These are phyloP conservation scores for Metroxylon sagu DNA, from an alignment of 176 grass and related monocot species.

Conservation along the genomic window DNA sequence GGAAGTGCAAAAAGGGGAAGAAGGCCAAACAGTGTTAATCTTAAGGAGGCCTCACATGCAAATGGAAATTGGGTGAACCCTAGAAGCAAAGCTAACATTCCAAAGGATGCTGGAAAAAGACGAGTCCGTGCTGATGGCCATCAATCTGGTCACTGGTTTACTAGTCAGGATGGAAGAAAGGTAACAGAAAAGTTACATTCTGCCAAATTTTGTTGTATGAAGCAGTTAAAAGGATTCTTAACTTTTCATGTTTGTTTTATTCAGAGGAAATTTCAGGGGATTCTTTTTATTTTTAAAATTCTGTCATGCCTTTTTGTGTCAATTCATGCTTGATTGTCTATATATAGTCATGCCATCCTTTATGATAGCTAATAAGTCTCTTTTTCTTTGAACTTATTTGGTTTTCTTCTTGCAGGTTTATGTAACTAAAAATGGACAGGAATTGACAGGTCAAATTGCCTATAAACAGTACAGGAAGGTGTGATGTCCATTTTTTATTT, in stretches of 20 bases:
- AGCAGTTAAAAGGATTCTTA: not conserved
- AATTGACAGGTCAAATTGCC: conserved; percentile 52
- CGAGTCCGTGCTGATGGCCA: conserved; percentile 43
- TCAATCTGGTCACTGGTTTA: conserved; percentile 81
- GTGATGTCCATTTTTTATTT: not conserved
- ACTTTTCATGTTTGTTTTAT: not conserved
- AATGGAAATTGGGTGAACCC: conserved; percentile 18
- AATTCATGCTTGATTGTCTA: not conserved
- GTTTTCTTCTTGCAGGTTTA: conserved; percentile 54
- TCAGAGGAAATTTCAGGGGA: not conserved
- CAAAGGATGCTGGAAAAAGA: conserved; percentile 61
- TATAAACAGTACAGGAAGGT: conserved; percentile 72
- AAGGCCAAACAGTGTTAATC: not conserved
- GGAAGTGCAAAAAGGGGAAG: not conserved
- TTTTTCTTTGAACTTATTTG: not conserved
- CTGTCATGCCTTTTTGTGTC: not conserved
- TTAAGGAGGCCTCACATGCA: conserved; percentile 1
- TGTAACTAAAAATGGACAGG: conserved; percentile 65
- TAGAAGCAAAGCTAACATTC: conserved; percentile 20
- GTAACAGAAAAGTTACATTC: conserved; percentile 15
- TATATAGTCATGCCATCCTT: not conserved
- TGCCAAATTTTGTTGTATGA: too few species aligned
- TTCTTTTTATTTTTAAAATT: not conserved
- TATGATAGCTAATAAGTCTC: too few species aligned
- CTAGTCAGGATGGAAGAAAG: conserved; percentile 56